Conservation (phyloP, 31 red algal genomes). For the Asparagopsis taxiformis region DNA sequence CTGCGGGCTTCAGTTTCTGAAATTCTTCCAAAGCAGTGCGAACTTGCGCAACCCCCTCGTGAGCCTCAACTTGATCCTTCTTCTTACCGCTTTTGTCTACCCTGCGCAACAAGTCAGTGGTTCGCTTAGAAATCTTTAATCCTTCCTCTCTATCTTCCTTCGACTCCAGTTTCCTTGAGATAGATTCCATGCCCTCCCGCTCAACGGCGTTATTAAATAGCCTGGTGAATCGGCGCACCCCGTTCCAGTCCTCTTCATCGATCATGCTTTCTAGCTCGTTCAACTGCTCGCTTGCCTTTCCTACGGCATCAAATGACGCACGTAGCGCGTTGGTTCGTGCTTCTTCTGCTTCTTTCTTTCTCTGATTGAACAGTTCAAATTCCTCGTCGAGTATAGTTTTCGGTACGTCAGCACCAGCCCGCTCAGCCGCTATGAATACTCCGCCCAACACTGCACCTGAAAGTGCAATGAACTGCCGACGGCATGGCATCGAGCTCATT, state of each 20-base stretch:
- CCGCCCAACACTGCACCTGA: too few relatives aligned
- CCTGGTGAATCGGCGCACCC: slow-evolving; percentile 22
- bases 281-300: slow-evolving; percentile 28
- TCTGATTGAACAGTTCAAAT: slow-evolving; percentile 13
- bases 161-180: slow-evolving; percentile 6
- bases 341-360: neutral
- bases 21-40: neutral
- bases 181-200: slow-evolving; percentile 37
- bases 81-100: slow-evolving; percentile 1
- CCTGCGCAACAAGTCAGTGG: slow-evolving; percentile 2
- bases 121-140: neutral
- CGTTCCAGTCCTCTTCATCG: slow-evolving; percentile 20
- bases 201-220: slow-evolving; percentile 48
- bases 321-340: slow-evolving; percentile 8
- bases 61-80: neutral
- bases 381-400: slow-evolving; percentile 50
- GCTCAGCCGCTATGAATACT: too few relatives aligned
- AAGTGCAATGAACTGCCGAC: too few relatives aligned
- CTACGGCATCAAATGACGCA: slow-evolving; percentile 35
- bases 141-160: slow-evolving; percentile 3
- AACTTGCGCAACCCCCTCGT: neutral
- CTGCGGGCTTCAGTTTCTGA: neutral
- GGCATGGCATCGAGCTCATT: too few relatives aligned
- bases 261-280: slow-evolving; percentile 26
- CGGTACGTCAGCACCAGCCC: neutral